Evolutionary conservation across 2,329 filamentous ascomycete species (phyloP), one percentile per base, ranked within the genome.

Genomic region (Fusarium sp.): DNA sequence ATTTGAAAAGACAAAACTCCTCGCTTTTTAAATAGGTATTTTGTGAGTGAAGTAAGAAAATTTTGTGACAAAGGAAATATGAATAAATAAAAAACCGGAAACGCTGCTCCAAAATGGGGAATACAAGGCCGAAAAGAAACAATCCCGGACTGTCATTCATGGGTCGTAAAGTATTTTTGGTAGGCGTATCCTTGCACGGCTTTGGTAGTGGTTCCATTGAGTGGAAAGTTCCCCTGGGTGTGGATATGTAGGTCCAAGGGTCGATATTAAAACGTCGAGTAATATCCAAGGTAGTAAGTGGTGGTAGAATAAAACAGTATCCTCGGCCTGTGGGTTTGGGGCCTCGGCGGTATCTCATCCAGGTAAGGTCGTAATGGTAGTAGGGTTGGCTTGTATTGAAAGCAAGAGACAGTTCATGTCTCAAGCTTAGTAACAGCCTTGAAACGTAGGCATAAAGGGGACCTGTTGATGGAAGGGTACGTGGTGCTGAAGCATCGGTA

Each of bases 381-480:
- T 68, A 34, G 16, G 37, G 24, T 32, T 30, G 47, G 44, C 51
- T 30, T 46, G 40, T 56, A 40, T 59, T 46, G 13, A 62, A 57
- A 47, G 44, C 37, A 30, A 49, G 41, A 46, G 34, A 70, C 30
- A 40, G n/a, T 30, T 30, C 9, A 56, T 48, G 20, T 51, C 24
- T 47, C 20, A 22, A 32, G 40, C 67, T 73, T 72, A 80, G 45
- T 85, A 87, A 77, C 85, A 87, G 62, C 84, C 83, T 76, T 85
- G 86, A 60, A 86, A 82, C 63, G 85, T 82, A 52, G 82, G 79
- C 72, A 88, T 82, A 55, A 87, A 79, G 34, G 84, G 82, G 61
- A 86, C 82, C 77, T 86, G 86, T 47, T 85, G 83, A 64, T 87
- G 85, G 61, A 87, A 87, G 25, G 84, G 81, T 51, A 83, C 79